Evolutionary conservation across 768 basidiomycete genomes (phyloP).

Genomic region (Flagelloscypha sp.): DNA sequence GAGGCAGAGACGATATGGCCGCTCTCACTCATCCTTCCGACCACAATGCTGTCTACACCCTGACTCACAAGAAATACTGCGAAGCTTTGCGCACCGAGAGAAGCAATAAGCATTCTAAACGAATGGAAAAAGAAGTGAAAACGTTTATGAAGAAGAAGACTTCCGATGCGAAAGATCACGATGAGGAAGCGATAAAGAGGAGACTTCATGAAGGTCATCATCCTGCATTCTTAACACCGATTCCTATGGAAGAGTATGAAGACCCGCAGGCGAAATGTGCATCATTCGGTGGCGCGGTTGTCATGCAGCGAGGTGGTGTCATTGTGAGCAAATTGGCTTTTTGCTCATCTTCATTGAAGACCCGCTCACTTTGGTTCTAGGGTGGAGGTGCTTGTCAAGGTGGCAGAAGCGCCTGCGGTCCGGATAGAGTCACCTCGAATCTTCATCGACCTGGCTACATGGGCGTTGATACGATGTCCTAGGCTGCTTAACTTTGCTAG

Average conservation of each 20-base stretch:
- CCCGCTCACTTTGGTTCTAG: too few relatives aligned
- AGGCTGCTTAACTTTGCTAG: too few relatives aligned
- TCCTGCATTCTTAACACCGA: conserved; percentile 29
- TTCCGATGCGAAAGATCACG: too few relatives aligned
- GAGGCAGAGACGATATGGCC: conserved; percentile 26
- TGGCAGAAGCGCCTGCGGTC: too few relatives aligned
- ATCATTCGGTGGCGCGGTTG: conserved; percentile 10
- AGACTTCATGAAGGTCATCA: conserved; percentile 18
- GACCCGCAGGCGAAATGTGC: conserved; percentile 15
- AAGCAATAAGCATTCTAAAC: conserved; percentile 16
- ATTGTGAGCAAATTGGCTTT: too few relatives aligned
- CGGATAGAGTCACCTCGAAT: too few relatives aligned
- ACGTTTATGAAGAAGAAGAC: conserved; percentile 13
- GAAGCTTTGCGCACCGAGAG: conserved; percentile 16
- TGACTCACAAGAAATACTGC: conserved; percentile 17
- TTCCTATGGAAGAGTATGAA: conserved; percentile 30
- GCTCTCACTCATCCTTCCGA: conserved; percentile 49
- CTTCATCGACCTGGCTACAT: too few relatives aligned
- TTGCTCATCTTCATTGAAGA: too few relatives aligned
- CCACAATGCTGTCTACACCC: conserved; percentile 38
- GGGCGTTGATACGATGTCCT: too few relatives aligned
- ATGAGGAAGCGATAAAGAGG: too few relatives aligned
- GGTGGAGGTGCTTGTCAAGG: too few relatives aligned
- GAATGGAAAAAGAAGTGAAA: conserved; percentile 19
- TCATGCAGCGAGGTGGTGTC: too few relatives aligned